Conservation (phyloP, 139 green algal genomes). For the Klebsormidium nitens region DNA sequence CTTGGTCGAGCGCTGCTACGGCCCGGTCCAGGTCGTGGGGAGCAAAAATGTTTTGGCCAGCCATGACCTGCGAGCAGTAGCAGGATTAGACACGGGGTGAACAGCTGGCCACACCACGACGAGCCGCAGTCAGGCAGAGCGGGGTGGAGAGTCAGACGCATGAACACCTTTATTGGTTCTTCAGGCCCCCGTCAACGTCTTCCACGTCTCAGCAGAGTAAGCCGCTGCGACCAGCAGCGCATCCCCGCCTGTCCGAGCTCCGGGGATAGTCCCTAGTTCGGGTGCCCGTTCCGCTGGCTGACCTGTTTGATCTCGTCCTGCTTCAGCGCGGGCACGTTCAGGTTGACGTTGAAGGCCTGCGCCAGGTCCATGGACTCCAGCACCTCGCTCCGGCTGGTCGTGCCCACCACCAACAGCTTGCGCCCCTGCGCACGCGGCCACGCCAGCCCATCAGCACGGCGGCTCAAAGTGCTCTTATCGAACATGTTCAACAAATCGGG, state of each 20-base stretch:
- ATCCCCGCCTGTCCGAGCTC: not conserved
- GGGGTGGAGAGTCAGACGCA: not conserved
- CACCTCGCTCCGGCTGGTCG: constrained; percentile 39
- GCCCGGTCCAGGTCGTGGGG: constrained; percentile 14
- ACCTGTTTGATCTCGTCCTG: constrained; percentile 66
- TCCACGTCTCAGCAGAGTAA: not conserved
- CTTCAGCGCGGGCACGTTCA: constrained; percentile 76
- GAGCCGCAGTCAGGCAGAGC: not conserved
- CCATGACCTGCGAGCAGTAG: not conserved
- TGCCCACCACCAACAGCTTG: constrained; percentile 83
- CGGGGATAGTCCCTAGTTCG: not conserved
- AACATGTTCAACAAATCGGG: not conserved
- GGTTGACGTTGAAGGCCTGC: constrained; percentile 74
- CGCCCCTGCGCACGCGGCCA: constrained; percentile 40
- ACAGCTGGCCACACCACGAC: not conserved
- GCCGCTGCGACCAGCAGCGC: not conserved
- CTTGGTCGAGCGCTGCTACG: constrained; percentile 3
- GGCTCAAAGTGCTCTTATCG: not conserved
- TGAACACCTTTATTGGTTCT: not conserved
- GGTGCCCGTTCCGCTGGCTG: constrained; percentile 48
- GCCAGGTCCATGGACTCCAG: constrained; percentile 42
- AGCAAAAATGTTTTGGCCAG: not conserved
- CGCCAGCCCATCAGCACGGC: not conserved
- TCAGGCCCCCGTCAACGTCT: not conserved
- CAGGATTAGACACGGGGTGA: not conserved